Evolutionary conservation across 1,284 basidiomycete species (phyloP), one percentile per base, ranked within the genome.

Genomic region (Fomitopsis betulina): DNA sequence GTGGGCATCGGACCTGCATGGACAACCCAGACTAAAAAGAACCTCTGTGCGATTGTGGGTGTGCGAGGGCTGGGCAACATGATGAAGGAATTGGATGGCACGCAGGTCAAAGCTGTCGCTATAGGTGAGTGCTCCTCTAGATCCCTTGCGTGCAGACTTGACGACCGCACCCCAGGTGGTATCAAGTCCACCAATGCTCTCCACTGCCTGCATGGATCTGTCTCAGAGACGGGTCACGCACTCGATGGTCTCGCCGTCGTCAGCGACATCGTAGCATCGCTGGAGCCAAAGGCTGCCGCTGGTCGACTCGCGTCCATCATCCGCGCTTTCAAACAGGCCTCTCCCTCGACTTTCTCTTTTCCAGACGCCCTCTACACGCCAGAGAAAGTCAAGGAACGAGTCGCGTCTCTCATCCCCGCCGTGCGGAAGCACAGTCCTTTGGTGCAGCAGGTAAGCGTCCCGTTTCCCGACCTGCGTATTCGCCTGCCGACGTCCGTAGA

Each of bases 231-330:
- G 1, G 80, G 81, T 4, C 83, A 78, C 58, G 59, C 75, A 0
- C 75, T 96, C 19, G 86, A 92, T 62, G 96, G 96, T 0, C 79
- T 98, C 21, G 96, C 96, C 6, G 86, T 98, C 54, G 91, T 98
- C 54, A 95, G 93, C 17, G 94, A 95, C 32, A 94, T 98, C 61
- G 82, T 93, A 12, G 81, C 84, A 1, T 88, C 91, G 0, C 51
- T 58, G 0, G 75, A 85, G n/a, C 93, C 96, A 0, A 70, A 73
- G 39, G 68, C 71, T 13, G 82, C 88, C 0, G 85, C 94, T 0
- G 68, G 70, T 49, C 73, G 67, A 33, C 75, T 92, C 8, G 70
- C 72, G n/a, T 70, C 66, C 1, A 77, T 77, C 27, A 70, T 85
- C 23, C 64, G 64, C 5, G 72, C 76, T 15, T 88, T 82, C 67